These are phyloP conservation scores for Camelina sativa DNA, from an alignment of 345 rosid genomes.

Conservation along the genomic window DNA sequence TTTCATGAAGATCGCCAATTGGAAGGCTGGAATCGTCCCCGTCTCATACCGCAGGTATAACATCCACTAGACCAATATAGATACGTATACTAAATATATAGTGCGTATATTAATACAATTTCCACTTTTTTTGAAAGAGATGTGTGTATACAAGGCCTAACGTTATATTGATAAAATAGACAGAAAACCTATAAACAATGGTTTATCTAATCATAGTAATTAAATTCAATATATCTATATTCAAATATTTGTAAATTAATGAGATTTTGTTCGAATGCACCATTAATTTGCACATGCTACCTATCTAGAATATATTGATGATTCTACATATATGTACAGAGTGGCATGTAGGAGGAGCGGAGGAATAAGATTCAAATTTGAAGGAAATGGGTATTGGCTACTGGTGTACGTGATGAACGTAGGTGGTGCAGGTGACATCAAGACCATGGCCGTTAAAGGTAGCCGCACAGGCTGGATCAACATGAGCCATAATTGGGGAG, in stretches of 20 bases:
- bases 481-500: conserved; percentile 98
- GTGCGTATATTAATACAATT: neutral
- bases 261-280: neutral
- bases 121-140: neutral
- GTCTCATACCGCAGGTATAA: conserved; percentile 68
- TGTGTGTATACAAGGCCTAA: neutral
- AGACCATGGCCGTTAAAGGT: conserved; percentile 67
- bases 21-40: conserved; percentile 88
- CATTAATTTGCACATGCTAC: neutral
- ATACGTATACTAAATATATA: neutral
- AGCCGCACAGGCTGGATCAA: conserved; percentile 72
- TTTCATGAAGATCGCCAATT: conserved; percentile 80
- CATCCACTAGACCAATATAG: neutral
- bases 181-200: neutral
- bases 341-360: conserved; percentile 58
- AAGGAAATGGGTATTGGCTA: conserved; percentile 69
- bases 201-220: neutral
- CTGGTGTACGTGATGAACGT: conserved; percentile 74
- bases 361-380: conserved; percentile 52
- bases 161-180: neutral
- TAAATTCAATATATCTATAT: neutral
- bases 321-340: conserved; percentile 35
- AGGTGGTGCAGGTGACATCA: conserved; percentile 69
- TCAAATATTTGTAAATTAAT: neutral
- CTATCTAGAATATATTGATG: neutral